Evolutionary conservation across 805 yeast genomes (phyloP), one percentile per base, ranked within the genome.

Genomic region (Candida maltosa): DNA sequence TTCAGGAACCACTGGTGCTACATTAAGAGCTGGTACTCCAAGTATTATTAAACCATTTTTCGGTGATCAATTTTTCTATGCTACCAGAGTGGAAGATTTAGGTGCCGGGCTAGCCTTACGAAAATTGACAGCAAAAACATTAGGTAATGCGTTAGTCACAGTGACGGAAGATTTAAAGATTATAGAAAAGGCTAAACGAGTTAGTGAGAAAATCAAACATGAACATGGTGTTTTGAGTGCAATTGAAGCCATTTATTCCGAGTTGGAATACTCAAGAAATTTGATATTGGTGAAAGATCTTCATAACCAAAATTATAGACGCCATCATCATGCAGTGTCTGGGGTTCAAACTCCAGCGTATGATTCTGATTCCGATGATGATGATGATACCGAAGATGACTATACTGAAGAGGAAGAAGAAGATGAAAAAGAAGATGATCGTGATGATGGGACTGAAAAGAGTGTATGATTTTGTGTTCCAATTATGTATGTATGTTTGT

Each of bases 31-130:
- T 10, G 97, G 97, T 0, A 57, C 84, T 21, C 97, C 97, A 1
- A 87, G 95, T 0, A 73, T 91, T 22, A 78, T 91, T 48, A 91
- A 89, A 56, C 97, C 97, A 2, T 91, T 91, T 52, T 91, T 91
- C 56, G 97, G 96, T 0, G 97, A 91, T 58, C 97, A 91, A 59
- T 89, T 86, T 53, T 91, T 91, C 54, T 91, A 86, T 56, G 96
- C 95, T 0, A 68, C 75, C 16, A 69, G 97, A 39, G 83, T 91
- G 2, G 95, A 87, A 46, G 97, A 88, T 41, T 68, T 87, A 24
- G 96, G 96, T 1, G 91, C 77, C 16, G 97, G 97, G 2, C 46
- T 88, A 8, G 71, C 76, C 2, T 58, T 91, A 43, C 76, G 71
- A 54, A 80, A 84, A 47, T 66, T 91, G 47, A 87, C 83, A 45